These are phyloP conservation scores for Neltuma alba DNA, from an alignment of 306 rosid species.

Conservation along the genomic window DNA sequence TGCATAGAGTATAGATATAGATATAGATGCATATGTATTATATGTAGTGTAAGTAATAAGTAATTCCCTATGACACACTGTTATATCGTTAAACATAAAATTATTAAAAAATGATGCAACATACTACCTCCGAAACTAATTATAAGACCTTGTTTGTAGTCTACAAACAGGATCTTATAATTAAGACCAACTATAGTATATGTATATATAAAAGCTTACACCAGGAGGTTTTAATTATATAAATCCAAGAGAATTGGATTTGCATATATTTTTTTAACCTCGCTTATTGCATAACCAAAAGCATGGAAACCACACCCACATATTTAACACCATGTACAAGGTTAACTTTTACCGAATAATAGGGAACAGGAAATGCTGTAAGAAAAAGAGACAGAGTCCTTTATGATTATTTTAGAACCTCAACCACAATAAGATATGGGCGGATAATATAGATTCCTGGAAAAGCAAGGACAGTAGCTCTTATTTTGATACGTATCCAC, in stretches of 20 bases:
- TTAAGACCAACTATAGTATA: too few relatives aligned
- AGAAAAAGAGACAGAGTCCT: slow-evolving; percentile 37
- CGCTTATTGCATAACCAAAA: not conserved
- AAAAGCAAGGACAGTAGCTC: slow-evolving; percentile 32
- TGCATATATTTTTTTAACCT: not conserved
- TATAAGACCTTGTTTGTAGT: too few relatives aligned
- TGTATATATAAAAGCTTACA: too few relatives aligned
- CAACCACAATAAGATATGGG: slow-evolving; percentile 9
- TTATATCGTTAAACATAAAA: not conserved
- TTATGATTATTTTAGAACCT: slow-evolving; percentile 13
- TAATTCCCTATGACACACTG: not conserved
- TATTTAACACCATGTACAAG: slow-evolving; percentile 10
- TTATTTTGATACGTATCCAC: slow-evolving; percentile 41
- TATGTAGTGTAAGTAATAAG: not conserved
- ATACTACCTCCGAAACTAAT: too few relatives aligned
- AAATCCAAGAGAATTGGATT: slow-evolving; percentile 26
- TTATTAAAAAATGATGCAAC: not conserved
- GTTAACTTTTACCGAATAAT: slow-evolving; percentile 2
- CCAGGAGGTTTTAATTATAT: not conserved
- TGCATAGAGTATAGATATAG: not conserved
- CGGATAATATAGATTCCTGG: not conserved
- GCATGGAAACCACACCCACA: not conserved
- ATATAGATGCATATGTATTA: not conserved
- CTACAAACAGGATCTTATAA: too few relatives aligned
- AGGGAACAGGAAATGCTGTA: slow-evolving; percentile 14